Evolutionary conservation across 345 rosid genomes (phyloP).

Genomic region (Crucihimalaya himalaica): DNA sequence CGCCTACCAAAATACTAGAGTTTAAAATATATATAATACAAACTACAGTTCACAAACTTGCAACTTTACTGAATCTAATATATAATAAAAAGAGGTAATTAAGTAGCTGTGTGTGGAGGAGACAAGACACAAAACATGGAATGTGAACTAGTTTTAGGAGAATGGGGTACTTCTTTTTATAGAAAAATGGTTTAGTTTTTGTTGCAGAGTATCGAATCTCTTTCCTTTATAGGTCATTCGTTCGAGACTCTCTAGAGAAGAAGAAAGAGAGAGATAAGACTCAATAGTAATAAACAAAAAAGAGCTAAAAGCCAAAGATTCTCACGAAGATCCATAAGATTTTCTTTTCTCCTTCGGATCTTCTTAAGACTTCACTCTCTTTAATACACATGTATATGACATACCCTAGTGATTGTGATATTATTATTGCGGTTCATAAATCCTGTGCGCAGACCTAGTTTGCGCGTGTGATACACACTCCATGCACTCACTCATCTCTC

Average conservation of each 20-base stretch:
- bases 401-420: not conserved
- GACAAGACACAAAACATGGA: conserved; percentile 39
- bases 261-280: not conserved
- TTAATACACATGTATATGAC: not conserved
- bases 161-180: conserved; percentile 44
- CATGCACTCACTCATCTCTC: not conserved
- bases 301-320: conserved; percentile 37
- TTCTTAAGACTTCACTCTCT: conserved; percentile 14
- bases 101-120: conserved; percentile 33
- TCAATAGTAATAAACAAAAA: not conserved
- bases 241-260: conserved; percentile 11
- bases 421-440: conserved; percentile 22
- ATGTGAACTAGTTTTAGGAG: conserved; percentile 33
- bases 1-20: not conserved
- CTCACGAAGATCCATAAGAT: conserved; percentile 45
- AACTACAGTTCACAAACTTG: not conserved
- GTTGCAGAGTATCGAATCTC: conserved; percentile 33
- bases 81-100: not conserved
- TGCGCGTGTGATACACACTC: conserved; percentile 23
- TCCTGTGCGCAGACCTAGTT: conserved; percentile 22
- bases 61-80: not conserved
- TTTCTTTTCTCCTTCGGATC: conserved; percentile 36
- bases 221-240: conserved; percentile 29
- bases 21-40: not conserved
- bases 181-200: conserved; percentile 11